Base-by-base conservation (phyloP, 768 basidiomycete species). In the Postia placenta region DNA sequence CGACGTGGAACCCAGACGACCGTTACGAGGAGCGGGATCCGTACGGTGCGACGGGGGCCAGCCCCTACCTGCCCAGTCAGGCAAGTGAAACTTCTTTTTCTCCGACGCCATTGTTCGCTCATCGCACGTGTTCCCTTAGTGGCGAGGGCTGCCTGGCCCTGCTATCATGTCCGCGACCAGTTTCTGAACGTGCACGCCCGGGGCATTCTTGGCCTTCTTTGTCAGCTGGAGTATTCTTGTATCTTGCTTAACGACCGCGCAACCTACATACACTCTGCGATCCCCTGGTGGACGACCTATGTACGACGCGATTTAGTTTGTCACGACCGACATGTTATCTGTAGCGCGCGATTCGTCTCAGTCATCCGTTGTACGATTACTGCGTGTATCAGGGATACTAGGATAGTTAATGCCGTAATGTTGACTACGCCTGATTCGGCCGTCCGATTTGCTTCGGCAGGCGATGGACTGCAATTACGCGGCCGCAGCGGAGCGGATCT, bases 141-240 rank as follows among this genome's bases (percentile, higher is more conserved):
- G 67, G 67, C 57, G 65, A 48, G 62, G 58, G 37, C 58, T 69
- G 50, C 68, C 68, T 45, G 68, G 68, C 44, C 68, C 68, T 19
- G 67, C 66, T 24, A 57, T 60, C 49, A 57, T 59, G 20, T 59
- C 57, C 23, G 55, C 59, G 46, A 50, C 46, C 14, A 50, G 50
- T 25, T 51, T 56, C 35, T 56, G 45, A 53, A 33, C 33, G 12
- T 17, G 14, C 40, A 7, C 17, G 28, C 28, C 15, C 35, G 17
- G 30, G 39, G 27, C 30, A 6, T 45, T 49, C 48, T 49, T 49
- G 40, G 11, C 20, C 24, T 20, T 22, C 33, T 33, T 12, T 27
- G 11, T 25, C 36, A 47, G 17, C 22, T 23, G 24, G 25, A 19
- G 25, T 5, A 14, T 38, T 20, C 17, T 42, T 22, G 42, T 27